Evolutionary conservation across 1,284 basidiomycete species (phyloP), one percentile per base, ranked within the genome.

Genomic region (Trichosporon asahii): DNA sequence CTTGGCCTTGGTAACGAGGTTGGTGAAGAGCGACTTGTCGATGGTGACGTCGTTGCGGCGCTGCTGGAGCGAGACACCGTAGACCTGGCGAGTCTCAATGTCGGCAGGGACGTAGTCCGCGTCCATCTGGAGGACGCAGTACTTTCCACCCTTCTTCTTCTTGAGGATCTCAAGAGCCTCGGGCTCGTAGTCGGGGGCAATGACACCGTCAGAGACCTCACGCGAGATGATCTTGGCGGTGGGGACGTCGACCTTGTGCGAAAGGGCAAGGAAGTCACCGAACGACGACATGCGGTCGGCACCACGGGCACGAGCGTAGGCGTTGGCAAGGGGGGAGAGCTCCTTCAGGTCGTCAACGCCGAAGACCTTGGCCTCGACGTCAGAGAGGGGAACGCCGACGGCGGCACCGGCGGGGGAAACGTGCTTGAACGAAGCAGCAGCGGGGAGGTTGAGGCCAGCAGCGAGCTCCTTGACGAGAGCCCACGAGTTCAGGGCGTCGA

Each of bases 231-330:
- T 97, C 76, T 90, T 90, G 66, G 96, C 96, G 11, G 96, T 99
- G 3, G 93, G 91, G 40, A 94, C 87, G 83, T 99, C 97, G 84
- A 95, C 97, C 40, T 90, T 89, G 68, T 93, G 90, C 27, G 94
- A 97, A 14, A 99, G 88, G 1, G 94, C 96, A 79, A 99, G 96
- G 83, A 99, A 97, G 86, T 99, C 97, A 27, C 96, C 96, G 81
- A 99, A 99, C 5, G 94, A 98, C 1, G 95, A 98, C 96, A 99
- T 99, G 68, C 96, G 90, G 84, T 99, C 97, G 21, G 96, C 97
- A 74, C 92, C 95, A 81, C 97, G 90, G 68, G 96, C 97, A 71
- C 97, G 91, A 49, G 96, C 95, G 79, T 99, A 99, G 1, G 97
- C 97, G 69, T 89, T 89, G 27, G 96, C 96, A 64, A 99, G 87